Evolutionary conservation across 192 early-diverging fungal species (phyloP).

Genomic region (Coemansia aciculifera): DNA sequence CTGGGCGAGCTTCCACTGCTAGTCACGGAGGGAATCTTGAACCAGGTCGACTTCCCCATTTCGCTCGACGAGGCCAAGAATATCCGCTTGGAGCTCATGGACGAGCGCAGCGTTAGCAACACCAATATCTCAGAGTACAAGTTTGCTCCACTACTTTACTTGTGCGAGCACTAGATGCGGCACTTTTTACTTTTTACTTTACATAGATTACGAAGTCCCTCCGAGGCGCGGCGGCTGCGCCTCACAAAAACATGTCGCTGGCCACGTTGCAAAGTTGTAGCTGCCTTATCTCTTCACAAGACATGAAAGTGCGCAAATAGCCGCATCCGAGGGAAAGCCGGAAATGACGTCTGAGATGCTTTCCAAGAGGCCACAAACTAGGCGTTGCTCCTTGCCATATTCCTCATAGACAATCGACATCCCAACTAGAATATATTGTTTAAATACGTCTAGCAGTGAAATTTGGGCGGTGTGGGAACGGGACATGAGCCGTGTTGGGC

Average conservation of each 20-base stretch:
- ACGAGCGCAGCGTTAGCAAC: slow-evolving; percentile 33
- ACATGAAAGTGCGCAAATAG: neutral
- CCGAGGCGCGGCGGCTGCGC: neutral
- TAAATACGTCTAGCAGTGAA: neutral
- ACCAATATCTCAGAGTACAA: neutral
- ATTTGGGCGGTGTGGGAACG: neutral
- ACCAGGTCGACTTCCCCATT: slow-evolving; percentile 27
- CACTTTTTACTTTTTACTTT: neutral
- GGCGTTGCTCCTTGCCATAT: neutral
- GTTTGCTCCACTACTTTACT: slow-evolving; percentile 16
- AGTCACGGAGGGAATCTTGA: slow-evolving; percentile 12
- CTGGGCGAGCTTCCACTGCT: slow-evolving; percentile 27
- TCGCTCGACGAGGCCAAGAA: slow-evolving; percentile 49
- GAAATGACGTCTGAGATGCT: slow-evolving; percentile 1
- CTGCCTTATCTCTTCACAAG: neutral
- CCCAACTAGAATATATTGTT: neutral
- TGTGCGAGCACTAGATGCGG: slow-evolving; percentile 28
- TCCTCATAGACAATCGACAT: neutral
- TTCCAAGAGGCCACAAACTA: neutral
- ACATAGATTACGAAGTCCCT: neutral
- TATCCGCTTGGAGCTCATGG: slow-evolving; percentile 48
- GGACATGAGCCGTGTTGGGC: neutral
- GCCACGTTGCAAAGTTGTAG: neutral
- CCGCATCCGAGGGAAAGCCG: neutral
- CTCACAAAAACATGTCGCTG: neutral